Base-by-base conservation (phyloP, 306 rosid species). In the Vigna mungo region DNA sequence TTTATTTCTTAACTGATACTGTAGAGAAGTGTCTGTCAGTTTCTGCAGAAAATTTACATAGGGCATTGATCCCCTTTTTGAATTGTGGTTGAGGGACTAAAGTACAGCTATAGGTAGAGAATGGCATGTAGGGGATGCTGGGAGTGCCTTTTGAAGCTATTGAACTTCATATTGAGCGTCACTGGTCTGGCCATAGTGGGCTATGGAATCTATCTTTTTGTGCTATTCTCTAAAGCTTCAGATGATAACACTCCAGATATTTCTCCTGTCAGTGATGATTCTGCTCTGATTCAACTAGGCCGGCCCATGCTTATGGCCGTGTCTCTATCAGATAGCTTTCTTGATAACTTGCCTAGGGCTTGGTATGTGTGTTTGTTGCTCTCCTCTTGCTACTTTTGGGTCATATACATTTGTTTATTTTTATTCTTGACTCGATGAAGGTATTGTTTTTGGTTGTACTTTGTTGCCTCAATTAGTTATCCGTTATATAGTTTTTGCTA, bases 71-170 rank as follows among this genome's bases (percentile, higher is more conserved):
- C 66, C 14, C 49, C 49, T 9, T 18, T 73, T 39, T 77, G 81
- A 83, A 74, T 78, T 83, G 23, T 78, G 72, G 69, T 80, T 64
- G 68, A 85, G 83, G 85, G 74, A 76, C 83, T 80, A 55, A 66
- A 78, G 75, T 71, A 79, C 12, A 16, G 59, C 72, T 65, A 15
- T 36, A 80, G 75, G 82, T 75, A 76, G 87, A 92, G 77, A 85
- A 96, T 96, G 99, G 90, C 96, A 9, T 96, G 99, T 86, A 87
- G 86, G 85, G 97, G 99, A 68, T 96, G 78, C 87, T 92, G 90
- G 86, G 97, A 82, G 78, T 96, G 89, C 78, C 80, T 96, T 54
- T 85, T 96, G 89, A 96, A 96, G 94, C 87, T 96, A 68, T 85
- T 96, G 81, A 96, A 96, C 90, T 87, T 90, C 80, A 46, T 96